Evolutionary conservation across 2,329 filamentous ascomycete genomes (phyloP).

Genomic region (Simplicillium aogashimaense): DNA sequence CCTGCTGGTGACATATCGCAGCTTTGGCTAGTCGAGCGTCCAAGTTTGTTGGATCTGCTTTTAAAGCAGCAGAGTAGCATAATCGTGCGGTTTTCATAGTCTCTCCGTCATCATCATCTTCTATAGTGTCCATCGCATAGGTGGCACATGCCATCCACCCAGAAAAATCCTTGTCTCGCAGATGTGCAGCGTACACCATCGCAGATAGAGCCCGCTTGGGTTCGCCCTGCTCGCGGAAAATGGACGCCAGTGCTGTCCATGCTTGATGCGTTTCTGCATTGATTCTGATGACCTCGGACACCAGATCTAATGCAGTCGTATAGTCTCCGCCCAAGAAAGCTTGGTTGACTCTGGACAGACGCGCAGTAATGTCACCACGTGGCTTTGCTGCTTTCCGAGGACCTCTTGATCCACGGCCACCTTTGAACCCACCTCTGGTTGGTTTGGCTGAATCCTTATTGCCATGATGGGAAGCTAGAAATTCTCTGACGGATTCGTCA

Average conservation of each 20-base stretch:
- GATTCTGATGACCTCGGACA: slow-evolving; percentile 56
- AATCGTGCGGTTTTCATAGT: slow-evolving; percentile 44
- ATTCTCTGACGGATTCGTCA: slow-evolving; percentile 30
- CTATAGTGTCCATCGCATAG: slow-evolving; percentile 41
- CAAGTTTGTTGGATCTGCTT: slow-evolving; percentile 46
- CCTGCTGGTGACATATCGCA: slow-evolving; percentile 44
- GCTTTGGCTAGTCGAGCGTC: slow-evolving; percentile 51
- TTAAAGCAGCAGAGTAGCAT: slow-evolving; percentile 50
- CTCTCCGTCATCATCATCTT: slow-evolving; percentile 33
- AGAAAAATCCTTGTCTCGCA: slow-evolving; percentile 48
- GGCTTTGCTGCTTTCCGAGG: slow-evolving; percentile 56
- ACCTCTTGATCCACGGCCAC: slow-evolving; percentile 25
- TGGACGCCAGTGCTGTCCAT: slow-evolving; percentile 51
- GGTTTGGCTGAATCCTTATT: slow-evolving; percentile 10
- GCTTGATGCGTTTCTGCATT: slow-evolving; percentile 58
- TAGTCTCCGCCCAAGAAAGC: slow-evolving; percentile 56
- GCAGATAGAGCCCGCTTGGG: slow-evolving; percentile 47
- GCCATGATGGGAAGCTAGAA: slow-evolving; percentile 26
- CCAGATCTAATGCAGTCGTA: slow-evolving; percentile 45
- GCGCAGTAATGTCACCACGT: slow-evolving; percentile 59
- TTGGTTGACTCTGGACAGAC: slow-evolving; percentile 56
- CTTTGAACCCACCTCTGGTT: slow-evolving; percentile 11
- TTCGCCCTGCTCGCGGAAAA: slow-evolving; percentile 51
- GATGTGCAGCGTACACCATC: slow-evolving; percentile 51
- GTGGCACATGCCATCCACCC: slow-evolving; percentile 51